Evolutionary conservation across 2,329 filamentous ascomycete species (phyloP).

Genomic region (Pyricularia sp.): DNA sequence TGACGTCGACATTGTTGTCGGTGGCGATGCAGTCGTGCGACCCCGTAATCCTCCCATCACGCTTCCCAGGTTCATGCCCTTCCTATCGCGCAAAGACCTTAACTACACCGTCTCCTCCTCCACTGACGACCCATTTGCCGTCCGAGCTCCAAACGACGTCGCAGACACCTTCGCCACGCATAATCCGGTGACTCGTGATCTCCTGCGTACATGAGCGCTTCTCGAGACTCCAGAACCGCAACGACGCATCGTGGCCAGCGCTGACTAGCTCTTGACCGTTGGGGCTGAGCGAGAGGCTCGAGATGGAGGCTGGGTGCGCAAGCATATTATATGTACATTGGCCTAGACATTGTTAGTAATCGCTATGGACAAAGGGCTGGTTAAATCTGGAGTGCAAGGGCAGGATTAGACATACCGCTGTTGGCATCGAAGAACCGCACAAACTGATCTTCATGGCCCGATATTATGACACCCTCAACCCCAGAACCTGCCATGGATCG

Average conservation of each 20-base stretch:
- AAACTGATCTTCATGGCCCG: slow-evolving; percentile 91
- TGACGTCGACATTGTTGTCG: not conserved
- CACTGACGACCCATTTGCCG: slow-evolving; percentile 87
- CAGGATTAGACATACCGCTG: slow-evolving; percentile 61
- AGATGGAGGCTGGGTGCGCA: slow-evolving; percentile 88
- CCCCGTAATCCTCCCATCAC: not conserved
- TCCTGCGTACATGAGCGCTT: slow-evolving; percentile 94
- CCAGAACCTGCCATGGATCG: slow-evolving; percentile 59
- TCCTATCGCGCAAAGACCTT: slow-evolving; percentile 68
- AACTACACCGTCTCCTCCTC: slow-evolving; percentile 88
- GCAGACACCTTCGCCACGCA: slow-evolving; percentile 94
- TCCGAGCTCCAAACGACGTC: slow-evolving; percentile 93
- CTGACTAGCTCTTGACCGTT: slow-evolving; percentile 92
- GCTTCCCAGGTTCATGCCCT: not conserved
- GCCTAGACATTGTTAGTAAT: slow-evolving; percentile 41
- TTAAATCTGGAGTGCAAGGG: not conserved
- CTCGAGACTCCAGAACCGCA: slow-evolving; percentile 95
- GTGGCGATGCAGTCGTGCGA: not conserved
- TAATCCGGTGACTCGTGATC: slow-evolving; percentile 83
- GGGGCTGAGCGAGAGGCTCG: slow-evolving; percentile 81
- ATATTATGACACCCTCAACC: slow-evolving; percentile 89
- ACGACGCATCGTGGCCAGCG: slow-evolving; percentile 87
- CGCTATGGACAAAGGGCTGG: not conserved
- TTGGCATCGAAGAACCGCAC: slow-evolving; percentile 98
- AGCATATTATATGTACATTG: slow-evolving; percentile 99